Base-by-base conservation (phyloP, 176 grass and related monocot species). In the Zea luxurians region DNA sequence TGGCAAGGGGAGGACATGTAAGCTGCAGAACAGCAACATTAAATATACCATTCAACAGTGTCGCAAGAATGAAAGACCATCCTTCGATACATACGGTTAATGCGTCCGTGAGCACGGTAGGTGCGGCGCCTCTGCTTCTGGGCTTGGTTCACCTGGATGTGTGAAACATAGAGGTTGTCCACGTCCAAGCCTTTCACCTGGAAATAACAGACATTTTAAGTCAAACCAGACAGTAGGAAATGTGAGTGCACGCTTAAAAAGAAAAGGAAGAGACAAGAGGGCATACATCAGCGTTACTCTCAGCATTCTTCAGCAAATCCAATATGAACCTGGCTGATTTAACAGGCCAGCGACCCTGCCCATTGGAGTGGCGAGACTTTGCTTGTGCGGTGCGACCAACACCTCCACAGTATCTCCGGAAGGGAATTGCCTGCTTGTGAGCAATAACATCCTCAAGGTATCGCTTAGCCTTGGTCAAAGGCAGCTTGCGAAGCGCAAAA, bases 361-460 rank as follows among this genome's bases (percentile, higher is more conserved):
- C 88, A 66, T 97, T 97, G n/a, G 93, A 83, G 4, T 93, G 90
- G 16, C 75, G 81, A 43, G 64, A 76, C 74, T 97, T 97, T 20
- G 68, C 94, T 79, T 97, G 94, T 6, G 91, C 94, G 10, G 94
- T 97, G 66, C 86, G 86, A 7, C 94, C 94, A 48, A 97, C 94
- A 58, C 91, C 94, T 44, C 91, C 4, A 18, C 86, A 97, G 79
- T 83, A 97, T 45, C 94, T 88, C 13, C 94, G 35, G 84, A 97
- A 93, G 70, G 93, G 93, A 70, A 93, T 97, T 5, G 91, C 94
- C 55, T 97, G 91, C 89, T 97, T 93, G 86, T 97, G 94, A 44
- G 84, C 89, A 16, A 93, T 87, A 57, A 97, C 94, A 85, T 97
- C 94, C 61, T 97, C 89, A 79, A 93, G 88, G 66, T 97, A 97